phyloP scores from a whole-genome alignment of 768 basidiomycete genomes.

The Leccinum barrowsii region DNA sequence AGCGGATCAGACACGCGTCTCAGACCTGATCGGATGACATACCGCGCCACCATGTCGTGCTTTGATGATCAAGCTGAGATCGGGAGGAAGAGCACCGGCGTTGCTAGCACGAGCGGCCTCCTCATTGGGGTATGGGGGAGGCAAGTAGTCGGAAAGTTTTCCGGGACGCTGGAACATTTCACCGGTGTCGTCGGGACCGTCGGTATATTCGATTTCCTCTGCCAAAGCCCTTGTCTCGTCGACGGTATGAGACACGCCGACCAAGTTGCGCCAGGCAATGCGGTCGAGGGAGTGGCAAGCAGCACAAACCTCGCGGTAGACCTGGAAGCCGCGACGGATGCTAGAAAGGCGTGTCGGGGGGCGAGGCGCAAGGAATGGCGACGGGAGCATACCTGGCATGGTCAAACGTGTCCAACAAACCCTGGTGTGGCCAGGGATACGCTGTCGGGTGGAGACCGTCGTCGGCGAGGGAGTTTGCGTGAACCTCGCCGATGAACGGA shows the following conservation, averaged over 20 bases:
- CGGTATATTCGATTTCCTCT: slow-evolving; percentile 94
- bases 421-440: slow-evolving; percentile 92
- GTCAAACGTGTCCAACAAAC: slow-evolving; percentile 87
- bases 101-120: slow-evolving; percentile 95
- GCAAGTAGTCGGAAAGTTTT: slow-evolving; percentile 97
- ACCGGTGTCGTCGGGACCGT: slow-evolving; percentile 91
- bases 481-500: slow-evolving; percentile 88
- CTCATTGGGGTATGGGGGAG: slow-evolving; percentile 92
- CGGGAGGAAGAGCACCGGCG: slow-evolving; percentile 93
- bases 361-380: slow-evolving; percentile 8
- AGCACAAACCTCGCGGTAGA: slow-evolving; percentile 98
- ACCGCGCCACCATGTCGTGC: slow-evolving; percentile 96
- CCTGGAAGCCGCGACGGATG: slow-evolving; percentile 93
- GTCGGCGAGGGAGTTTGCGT: slow-evolving; percentile 89
- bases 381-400: slow-evolving; percentile 76
- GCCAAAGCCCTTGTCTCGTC: slow-evolving; percentile 89
- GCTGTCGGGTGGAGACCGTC: slow-evolving; percentile 87
- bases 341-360: slow-evolving; percentile 37
- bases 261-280: slow-evolving; percentile 99
- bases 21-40: slow-evolving; percentile 33
- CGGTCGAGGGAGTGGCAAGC: slow-evolving; percentile 99
- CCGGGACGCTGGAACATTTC: slow-evolving; percentile 99
- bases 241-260: slow-evolving; percentile 94
- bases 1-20: slow-evolving; percentile 2
- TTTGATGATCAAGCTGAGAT: slow-evolving; percentile 95